Evolutionary conservation across 345 rosid genomes (phyloP).

Genomic region (Gossypium herbaceum): DNA sequence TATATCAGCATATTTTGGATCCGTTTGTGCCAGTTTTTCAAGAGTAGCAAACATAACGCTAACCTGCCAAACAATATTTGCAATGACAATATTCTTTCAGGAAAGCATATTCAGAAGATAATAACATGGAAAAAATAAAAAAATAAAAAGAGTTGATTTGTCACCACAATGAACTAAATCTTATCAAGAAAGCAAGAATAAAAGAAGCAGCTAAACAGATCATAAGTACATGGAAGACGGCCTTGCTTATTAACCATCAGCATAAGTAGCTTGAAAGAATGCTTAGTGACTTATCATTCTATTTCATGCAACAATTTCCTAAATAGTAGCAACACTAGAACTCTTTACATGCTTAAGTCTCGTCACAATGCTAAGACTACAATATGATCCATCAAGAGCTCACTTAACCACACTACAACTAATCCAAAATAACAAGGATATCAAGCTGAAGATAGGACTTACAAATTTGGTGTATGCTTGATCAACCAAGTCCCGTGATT

Average conservation of each 20-base stretch:
- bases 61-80: slow-evolving; percentile 52
- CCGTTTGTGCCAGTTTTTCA: slow-evolving; percentile 92
- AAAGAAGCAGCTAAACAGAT: not conserved
- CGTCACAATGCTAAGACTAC: not conserved
- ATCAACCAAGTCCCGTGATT: slow-evolving; percentile 69
- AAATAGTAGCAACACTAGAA: not conserved
- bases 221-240: not conserved
- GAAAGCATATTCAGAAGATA: not conserved
- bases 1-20: slow-evolving; percentile 88
- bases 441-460: slow-evolving; percentile 30
- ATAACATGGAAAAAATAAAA: not conserved
- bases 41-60: slow-evolving; percentile 86
- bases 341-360: not conserved
- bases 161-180: not conserved
- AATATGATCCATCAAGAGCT: not conserved
- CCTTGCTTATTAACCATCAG: not conserved
- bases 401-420: not conserved
- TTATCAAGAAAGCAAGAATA: not conserved
- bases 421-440: not conserved
- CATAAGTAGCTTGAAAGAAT: not conserved
- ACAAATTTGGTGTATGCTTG: slow-evolving; percentile 96
- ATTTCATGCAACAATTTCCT: not conserved
- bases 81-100: slow-evolving; percentile 4
- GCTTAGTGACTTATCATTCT: not conserved
- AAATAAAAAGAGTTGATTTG: not conserved